These are phyloP conservation scores for Stenogyne calaminthoides DNA, from an alignment of 305 asterid genomes.

Conservation along the genomic window DNA sequence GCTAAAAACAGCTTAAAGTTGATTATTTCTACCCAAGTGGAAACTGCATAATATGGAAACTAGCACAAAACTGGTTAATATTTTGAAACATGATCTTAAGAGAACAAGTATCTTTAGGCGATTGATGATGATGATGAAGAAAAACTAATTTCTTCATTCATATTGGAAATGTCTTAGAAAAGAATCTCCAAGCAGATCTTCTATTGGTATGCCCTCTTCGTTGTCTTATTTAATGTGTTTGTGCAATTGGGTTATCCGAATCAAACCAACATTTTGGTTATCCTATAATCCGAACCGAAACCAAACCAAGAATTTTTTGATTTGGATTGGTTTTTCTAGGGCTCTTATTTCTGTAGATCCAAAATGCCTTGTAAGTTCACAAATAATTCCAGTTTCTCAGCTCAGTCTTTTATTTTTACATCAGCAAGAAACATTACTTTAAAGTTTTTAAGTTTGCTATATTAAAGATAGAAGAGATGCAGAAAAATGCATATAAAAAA, in stretches of 20 bases:
- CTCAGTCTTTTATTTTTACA: no score
- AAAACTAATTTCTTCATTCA: conserved; percentile 16
- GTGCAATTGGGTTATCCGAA: not conserved
- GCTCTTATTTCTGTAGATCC: not conserved
- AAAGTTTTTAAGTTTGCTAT: no score
- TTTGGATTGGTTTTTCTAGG: not conserved
- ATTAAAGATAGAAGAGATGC: no score
- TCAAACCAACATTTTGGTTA: not conserved
- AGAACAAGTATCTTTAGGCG: not conserved
- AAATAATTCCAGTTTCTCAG: not conserved
- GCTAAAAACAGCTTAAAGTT: not conserved
- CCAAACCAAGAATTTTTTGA: not conserved
- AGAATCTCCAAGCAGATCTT: conserved; percentile 14
- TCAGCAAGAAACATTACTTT: no score
- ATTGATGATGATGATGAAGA: not conserved
- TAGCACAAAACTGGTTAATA: conserved; percentile 1
- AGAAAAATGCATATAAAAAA: no score
- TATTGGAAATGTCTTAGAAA: conserved; percentile 35
- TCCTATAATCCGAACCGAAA: not conserved
- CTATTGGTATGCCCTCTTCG: not conserved
- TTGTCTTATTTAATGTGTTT: not conserved
- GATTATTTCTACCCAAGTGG: not conserved
- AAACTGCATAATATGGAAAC: not conserved
- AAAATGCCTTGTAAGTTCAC: not conserved
- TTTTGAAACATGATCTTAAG: conserved; percentile 2